Percentiles rank a stretch among this genome's conserved stretches.
phyloP scores from a whole-genome alignment of 345 rosid species.

The Noccaea caerulescens region DNA sequence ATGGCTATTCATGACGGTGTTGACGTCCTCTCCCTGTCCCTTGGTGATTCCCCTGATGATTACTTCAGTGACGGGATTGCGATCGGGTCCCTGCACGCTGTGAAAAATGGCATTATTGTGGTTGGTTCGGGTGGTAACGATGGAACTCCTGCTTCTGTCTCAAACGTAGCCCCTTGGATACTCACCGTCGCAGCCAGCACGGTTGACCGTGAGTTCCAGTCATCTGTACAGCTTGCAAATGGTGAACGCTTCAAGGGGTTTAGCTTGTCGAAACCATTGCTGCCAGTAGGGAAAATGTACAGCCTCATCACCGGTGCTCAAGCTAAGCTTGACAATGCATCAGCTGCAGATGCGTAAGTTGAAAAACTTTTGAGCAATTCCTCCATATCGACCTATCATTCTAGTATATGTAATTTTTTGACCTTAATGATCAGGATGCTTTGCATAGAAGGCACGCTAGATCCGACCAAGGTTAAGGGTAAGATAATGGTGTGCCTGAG shows the following conservation, averaged over 20 bases:
- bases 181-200: conserved; percentile 25
- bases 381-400: background rate
- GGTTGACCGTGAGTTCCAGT: conserved; percentile 41
- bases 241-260: conserved; percentile 52
- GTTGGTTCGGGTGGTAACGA: conserved; percentile 23
- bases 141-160: conserved; percentile 4
- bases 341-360: conserved; percentile 20
- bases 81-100: conserved; percentile 25
- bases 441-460: conserved; percentile 11
- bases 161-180: conserved; percentile 24
- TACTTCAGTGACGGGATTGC: conserved; percentile 12
- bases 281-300: conserved; percentile 29
- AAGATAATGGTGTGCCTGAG: conserved; percentile 29
- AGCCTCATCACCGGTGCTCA: conserved; percentile 24
- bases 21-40: conserved; percentile 48
- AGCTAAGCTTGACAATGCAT: conserved; percentile 23
- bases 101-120: conserved; percentile 19
- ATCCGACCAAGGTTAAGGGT: conserved; percentile 10
- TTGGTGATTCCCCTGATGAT: conserved; percentile 21
- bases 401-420: background rate
- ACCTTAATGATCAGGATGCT: conserved; percentile 3
- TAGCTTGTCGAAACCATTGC: conserved; percentile 49
- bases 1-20: conserved; percentile 50
- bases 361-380: background rate
- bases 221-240: conserved; percentile 46